Evolutionary conservation across 768 basidiomycete genomes (phyloP).

Genomic region (Boletus reticulatus): DNA sequence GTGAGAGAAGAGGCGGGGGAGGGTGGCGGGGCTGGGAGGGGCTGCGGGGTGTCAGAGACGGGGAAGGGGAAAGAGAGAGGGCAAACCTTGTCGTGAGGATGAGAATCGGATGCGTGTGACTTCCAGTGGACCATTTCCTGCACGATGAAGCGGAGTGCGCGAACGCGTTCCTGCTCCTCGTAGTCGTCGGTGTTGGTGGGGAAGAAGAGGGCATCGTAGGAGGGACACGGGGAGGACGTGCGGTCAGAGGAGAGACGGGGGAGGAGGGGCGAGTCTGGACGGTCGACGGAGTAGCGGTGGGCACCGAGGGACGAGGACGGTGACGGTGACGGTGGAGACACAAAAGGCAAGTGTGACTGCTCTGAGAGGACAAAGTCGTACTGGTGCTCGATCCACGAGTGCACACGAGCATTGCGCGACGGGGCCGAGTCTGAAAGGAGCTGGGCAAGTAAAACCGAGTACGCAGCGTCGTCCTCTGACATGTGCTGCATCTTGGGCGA

Average conservation of each 20-base stretch:
- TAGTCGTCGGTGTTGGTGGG: constrained; percentile 12
- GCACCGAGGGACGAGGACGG: constrained; percentile 33
- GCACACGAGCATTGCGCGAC: constrained; percentile 28
- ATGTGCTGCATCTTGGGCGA: constrained; percentile 14
- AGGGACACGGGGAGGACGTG: constrained; percentile 26
- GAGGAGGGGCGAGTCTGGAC: constrained; percentile 32
- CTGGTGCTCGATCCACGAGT: constrained; percentile 37
- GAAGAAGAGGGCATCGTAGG: constrained; percentile 36
- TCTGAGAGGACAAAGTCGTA: constrained; percentile 35
- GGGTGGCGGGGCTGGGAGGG: constrained; percentile 24
- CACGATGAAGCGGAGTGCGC: constrained; percentile 35
- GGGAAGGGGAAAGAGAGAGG: not conserved
- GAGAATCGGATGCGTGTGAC: not conserved
- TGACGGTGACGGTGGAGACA: constrained; percentile 23
- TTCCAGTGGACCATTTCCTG: constrained; percentile 35
- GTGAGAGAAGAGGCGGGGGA: constrained; percentile 28
- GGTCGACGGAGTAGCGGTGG: constrained; percentile 23
- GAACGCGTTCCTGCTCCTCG: constrained; percentile 33
- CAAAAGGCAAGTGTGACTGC: constrained; percentile 3
- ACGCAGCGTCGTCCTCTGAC: constrained; percentile 32
- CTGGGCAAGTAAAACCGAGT: constrained; percentile 28
- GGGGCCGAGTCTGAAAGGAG: constrained; percentile 23
- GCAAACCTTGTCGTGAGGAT: constrained; percentile 13
- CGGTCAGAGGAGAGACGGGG: constrained; percentile 25
- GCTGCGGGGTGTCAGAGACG: constrained; percentile 8